Evolutionary conservation across 106 monocot genomes (phyloP).

Genomic region (Dioscorea dumetorum): DNA sequence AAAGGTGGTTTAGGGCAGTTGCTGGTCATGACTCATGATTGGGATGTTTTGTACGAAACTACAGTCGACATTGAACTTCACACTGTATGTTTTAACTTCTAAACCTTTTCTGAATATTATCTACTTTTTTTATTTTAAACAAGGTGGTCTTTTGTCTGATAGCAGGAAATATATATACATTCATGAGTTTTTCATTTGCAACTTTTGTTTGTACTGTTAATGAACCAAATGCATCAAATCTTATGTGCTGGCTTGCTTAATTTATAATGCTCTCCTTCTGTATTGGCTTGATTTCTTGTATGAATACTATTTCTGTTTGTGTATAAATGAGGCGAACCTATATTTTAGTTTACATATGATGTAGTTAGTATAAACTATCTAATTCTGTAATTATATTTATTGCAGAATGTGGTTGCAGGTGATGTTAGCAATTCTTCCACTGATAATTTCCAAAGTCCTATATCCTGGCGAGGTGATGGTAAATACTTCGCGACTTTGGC

Average conservation of each 20-base stretch:
- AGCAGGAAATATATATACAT: not conserved
- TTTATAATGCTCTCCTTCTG: no score
- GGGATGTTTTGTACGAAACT: conserved; percentile 89
- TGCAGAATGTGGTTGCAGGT: conserved; percentile 31
- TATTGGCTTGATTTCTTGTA: no score
- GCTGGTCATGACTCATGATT: conserved; percentile 85
- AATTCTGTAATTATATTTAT: conserved; percentile 14
- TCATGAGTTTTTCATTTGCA: not conserved
- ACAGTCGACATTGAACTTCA: conserved; percentile 41
- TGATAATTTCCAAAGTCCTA: conserved; percentile 28
- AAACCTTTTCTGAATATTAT: not conserved
- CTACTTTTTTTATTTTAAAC: not conserved
- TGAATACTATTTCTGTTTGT: no score
- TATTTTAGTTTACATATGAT: no score
- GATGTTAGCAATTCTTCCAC: conserved; percentile 7
- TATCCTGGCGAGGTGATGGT: conserved; percentile 96
- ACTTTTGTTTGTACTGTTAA: no score
- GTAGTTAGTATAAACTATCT: not conserved
- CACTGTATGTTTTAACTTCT: conserved; percentile 33
- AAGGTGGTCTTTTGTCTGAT: not conserved
- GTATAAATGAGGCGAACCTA: no score
- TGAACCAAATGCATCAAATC: no score
- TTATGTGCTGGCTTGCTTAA: no score
- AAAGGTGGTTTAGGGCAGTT: conserved; percentile 72
- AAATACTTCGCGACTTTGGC: conserved; percentile 82